Conservation (phyloP, 2,329 filamentous ascomycete genomes). For the Raffaelea deltoideospora region DNA sequence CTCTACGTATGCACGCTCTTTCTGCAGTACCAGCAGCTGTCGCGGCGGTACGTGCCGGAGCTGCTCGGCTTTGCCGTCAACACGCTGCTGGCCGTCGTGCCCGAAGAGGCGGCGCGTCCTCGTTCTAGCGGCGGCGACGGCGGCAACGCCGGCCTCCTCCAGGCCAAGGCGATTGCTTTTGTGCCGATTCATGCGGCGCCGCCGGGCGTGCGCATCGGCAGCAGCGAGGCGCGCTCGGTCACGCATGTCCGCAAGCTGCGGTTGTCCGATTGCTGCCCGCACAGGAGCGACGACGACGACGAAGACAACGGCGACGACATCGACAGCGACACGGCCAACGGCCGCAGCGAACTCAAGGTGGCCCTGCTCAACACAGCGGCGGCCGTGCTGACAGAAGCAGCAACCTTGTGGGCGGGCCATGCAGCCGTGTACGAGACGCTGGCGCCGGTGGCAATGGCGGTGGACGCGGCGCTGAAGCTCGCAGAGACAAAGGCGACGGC, state of each 20-base stretch:
- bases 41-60: conserved; percentile 83
- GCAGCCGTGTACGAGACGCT: conserved; percentile 70
- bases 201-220: conserved; percentile 32
- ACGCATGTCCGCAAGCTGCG: conserved; percentile 6
- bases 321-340: conserved; percentile 14
- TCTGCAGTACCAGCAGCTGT: conserved; percentile 67
- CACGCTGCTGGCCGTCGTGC: conserved; percentile 53
- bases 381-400: conserved; percentile 50
- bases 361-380: conserved; percentile 48
- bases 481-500: no score
- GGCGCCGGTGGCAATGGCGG: conserved; percentile 44
- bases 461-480: no score
- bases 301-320: no score
- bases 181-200: conserved; percentile 4
- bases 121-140: no score
- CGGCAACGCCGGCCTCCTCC: conserved; percentile 27
- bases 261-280: conserved; percentile 10
- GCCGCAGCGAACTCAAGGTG: conserved; percentile 28
- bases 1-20: conserved; percentile 66
- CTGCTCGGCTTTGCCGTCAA: conserved; percentile 69
- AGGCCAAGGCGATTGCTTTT: background rate
- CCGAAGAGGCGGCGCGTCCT: conserved; percentile 16
- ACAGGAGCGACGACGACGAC: no score
- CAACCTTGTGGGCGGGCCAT: conserved; percentile 59
- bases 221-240: conserved; percentile 33